Evolutionary conservation across 345 rosid species (phyloP).

Genomic region (Eucalyptus polyanthemos): DNA sequence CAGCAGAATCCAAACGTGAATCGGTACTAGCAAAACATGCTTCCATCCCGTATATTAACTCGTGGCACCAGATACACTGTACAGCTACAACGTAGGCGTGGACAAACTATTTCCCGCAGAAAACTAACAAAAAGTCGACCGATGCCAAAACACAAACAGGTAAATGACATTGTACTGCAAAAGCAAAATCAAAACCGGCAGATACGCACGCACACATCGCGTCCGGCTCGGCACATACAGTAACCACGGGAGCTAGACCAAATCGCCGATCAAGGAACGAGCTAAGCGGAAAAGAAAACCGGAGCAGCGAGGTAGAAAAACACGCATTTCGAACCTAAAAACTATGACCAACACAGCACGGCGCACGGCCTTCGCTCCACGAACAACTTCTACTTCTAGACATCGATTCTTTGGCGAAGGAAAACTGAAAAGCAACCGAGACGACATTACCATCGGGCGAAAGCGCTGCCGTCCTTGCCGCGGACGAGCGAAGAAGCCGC

Average conservation of each 20-base stretch:
- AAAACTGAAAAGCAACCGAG: too few relatives aligned
- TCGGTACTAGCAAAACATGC: not conserved
- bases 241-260: not conserved
- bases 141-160: not conserved
- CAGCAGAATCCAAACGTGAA: not conserved
- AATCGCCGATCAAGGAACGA: not conserved
- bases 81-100: not conserved
- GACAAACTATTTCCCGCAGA: not conserved
- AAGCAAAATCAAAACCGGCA: not conserved
- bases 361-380: not conserved
- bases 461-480: slow-evolving; percentile 83
- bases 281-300: not conserved
- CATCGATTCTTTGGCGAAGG: not conserved
- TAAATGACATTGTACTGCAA: not conserved
- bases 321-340: not conserved
- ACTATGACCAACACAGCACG: not conserved
- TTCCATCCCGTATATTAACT: not conserved
- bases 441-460: slow-evolving; percentile 46
- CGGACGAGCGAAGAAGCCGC: slow-evolving; percentile 35
- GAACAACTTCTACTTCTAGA: not conserved
- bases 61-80: not conserved
- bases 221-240: not conserved
- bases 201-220: not conserved
- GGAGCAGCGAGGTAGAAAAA: not conserved
- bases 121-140: not conserved